These are phyloP conservation scores for Cystofilobasidium capitatum DNA, from an alignment of 768 basidiomycete genomes.

Conservation along the genomic window DNA sequence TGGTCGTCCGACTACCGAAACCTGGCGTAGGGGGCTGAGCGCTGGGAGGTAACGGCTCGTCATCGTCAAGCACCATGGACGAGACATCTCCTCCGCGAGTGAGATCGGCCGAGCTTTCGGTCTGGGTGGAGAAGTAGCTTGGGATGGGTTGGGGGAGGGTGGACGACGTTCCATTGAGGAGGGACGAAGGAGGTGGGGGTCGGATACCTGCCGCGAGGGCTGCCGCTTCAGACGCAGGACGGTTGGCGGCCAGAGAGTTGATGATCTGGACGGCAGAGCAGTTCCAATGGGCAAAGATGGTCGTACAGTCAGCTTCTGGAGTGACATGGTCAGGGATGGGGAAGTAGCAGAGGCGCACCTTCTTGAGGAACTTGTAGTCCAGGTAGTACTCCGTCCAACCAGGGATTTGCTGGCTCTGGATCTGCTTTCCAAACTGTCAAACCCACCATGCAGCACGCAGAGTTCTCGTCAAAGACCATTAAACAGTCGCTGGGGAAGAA, in stretches of 20 bases:
- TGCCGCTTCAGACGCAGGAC: constrained; percentile 82
- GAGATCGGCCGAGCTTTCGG: background rate
- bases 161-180: constrained; percentile 35
- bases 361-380: constrained; percentile 94
- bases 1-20: constrained; percentile 8
- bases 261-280: constrained; percentile 58
- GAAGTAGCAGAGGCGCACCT: constrained; percentile 33
- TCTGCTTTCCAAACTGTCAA: constrained; percentile 90
- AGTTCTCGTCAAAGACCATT: no score
- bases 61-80: background rate
- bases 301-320: background rate
- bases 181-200: constrained; percentile 47
- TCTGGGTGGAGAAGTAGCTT: background rate
- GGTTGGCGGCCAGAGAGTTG: constrained; percentile 80
- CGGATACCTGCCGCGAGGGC: constrained; percentile 72
- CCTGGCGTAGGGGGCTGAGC: constrained; percentile 22
- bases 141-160: constrained; percentile 30
- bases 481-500: no score
- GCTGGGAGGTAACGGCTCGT: constrained; percentile 11
- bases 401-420: constrained; percentile 89
- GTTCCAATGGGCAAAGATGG: background rate
- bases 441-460: no score
- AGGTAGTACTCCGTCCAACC: constrained; percentile 94
- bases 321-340: no score
- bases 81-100: background rate